phyloP scores from a whole-genome alignment of 2,329 filamentous ascomycete genomes.

The Chaetomiaceae sp. region DNA sequence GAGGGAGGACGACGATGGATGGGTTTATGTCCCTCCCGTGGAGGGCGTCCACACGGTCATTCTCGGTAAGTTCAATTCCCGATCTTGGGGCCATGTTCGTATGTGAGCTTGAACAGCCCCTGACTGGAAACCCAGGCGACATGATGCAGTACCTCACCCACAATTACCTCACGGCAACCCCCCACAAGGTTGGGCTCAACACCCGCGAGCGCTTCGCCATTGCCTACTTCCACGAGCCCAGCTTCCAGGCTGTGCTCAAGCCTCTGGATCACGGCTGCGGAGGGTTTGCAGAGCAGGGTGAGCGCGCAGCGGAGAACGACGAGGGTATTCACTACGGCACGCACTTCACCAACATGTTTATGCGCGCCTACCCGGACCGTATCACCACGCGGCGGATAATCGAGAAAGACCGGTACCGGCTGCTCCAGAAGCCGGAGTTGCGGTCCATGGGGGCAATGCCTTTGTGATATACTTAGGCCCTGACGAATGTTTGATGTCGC shows the following conservation, averaged over 20 bases:
- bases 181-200: constrained; percentile 48
- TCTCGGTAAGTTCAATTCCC: constrained; percentile 40
- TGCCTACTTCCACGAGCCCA: constrained; percentile 49
- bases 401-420: constrained; percentile 30
- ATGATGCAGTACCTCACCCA: constrained; percentile 50
- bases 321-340: constrained; percentile 48
- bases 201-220: constrained; percentile 43
- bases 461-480: not conserved
- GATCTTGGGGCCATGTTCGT: too few relatives aligned
- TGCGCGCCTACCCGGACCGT: constrained; percentile 45
- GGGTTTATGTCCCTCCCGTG: constrained; percentile 44
- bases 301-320: too few relatives aligned
- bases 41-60: constrained; percentile 45
- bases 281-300: constrained; percentile 21
- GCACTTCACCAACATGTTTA: constrained; percentile 48
- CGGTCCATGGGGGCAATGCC: constrained; percentile 25
- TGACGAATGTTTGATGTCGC: too few relatives aligned
- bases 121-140: constrained; percentile 33
- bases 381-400: constrained; percentile 38
- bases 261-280: constrained; percentile 37
- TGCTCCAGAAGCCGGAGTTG: constrained; percentile 27
- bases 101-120: not conserved
- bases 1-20: constrained; percentile 40
- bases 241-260: constrained; percentile 41
- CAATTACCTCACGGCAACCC: constrained; percentile 42